These are phyloP conservation scores for Sclerotinia sclerotiorum DNA, from an alignment of 2,329 filamentous ascomycete genomes.

Conservation along the genomic window DNA sequence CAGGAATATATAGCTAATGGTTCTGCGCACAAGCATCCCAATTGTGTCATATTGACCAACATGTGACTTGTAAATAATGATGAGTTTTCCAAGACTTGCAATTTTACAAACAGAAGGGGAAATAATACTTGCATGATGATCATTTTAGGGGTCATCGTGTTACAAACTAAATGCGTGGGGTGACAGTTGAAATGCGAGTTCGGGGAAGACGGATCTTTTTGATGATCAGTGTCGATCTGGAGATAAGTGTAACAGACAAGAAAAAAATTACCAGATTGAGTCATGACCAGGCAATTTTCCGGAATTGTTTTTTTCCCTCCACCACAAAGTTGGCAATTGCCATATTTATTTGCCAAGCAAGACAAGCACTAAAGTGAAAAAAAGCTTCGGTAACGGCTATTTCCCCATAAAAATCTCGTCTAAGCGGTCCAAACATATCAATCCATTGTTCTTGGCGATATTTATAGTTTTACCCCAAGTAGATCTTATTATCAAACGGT, in stretches of 20 bases:
- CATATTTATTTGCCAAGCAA: not conserved
- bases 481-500: not conserved
- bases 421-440: not conserved
- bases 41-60: not conserved
- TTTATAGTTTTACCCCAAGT: not conserved
- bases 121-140: not conserved
- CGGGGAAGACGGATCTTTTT: not conserved
- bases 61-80: not conserved
- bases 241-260: not conserved
- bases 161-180: not conserved
- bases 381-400: not conserved
- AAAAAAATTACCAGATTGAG: not conserved
- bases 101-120: not conserved
- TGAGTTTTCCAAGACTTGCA: not conserved
- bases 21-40: no score
- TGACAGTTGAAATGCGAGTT: not conserved
- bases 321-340: not conserved
- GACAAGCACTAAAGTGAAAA: no score
- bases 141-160: conserved; percentile 1
- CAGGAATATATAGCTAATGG: no score
- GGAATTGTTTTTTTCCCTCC: not conserved
- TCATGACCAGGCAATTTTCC: not conserved
- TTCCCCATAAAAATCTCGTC: not conserved
- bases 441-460: not conserved
- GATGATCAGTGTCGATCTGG: not conserved